A percentile compares a stretch with the other conserved stretches of the same genome.
These are phyloP conservation scores for Reticulascus tulasneorum DNA, from an alignment of 2,329 filamentous ascomycete species.

Conservation along the genomic window DNA sequence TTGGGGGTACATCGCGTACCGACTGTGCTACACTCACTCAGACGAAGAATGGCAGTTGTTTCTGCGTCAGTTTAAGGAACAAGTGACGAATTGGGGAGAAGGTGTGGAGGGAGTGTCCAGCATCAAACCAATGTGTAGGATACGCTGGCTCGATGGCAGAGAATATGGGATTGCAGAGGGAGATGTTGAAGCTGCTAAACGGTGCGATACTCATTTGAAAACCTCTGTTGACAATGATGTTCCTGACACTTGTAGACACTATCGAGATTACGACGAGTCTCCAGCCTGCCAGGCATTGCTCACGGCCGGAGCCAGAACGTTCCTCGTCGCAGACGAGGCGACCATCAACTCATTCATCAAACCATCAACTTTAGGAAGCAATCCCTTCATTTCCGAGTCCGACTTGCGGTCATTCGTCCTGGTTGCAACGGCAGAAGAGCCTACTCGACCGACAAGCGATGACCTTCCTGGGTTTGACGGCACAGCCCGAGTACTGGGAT, in stretches of 20 bases:
- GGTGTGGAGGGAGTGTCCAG: slow-evolving; percentile 6
- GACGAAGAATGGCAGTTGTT: slow-evolving; percentile 8
- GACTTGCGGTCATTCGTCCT: slow-evolving; percentile 16
- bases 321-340: slow-evolving; percentile 20
- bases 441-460: neutral
- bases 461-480: slow-evolving; percentile 1
- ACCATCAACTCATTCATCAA: slow-evolving; percentile 21
- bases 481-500: slow-evolving; percentile 3
- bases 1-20: slow-evolving; percentile 6
- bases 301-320: neutral
- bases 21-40: slow-evolving; percentile 5
- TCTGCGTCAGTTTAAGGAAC: neutral
- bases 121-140: slow-evolving; percentile 12
- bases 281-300: slow-evolving; percentile 1
- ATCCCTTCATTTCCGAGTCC: slow-evolving; percentile 5
- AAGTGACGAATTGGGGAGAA: slow-evolving; percentile 7
- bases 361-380: slow-evolving; percentile 1
- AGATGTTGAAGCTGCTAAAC: slow-evolving; percentile 17
- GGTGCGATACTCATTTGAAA: slow-evolving; percentile 7
- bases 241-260: slow-evolving; percentile 1
- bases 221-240: neutral
- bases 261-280: slow-evolving; percentile 1
- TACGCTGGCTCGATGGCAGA: slow-evolving; percentile 19
- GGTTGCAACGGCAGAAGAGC: slow-evolving; percentile 7
- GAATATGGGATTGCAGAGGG: slow-evolving; percentile 12